Evolutionary conservation across 176 grass and related monocot genomes (phyloP).

Genomic region (Zea luxurians): DNA sequence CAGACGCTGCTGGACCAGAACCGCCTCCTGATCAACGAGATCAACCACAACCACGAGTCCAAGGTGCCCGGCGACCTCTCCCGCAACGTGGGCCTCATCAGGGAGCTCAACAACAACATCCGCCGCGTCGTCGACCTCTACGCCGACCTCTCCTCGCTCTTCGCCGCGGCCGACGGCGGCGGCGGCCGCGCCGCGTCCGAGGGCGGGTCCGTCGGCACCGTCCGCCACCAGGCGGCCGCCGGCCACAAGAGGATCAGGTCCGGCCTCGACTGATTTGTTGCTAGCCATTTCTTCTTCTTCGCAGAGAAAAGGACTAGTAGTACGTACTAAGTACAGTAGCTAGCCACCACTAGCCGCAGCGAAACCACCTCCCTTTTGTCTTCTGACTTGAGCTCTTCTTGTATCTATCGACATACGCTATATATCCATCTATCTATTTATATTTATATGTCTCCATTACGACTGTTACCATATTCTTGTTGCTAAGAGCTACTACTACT

Average conservation of each 20-base stretch:
- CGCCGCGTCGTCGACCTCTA: slow-evolving; percentile 81
- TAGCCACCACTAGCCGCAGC: background rate
- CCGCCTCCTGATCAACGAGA: slow-evolving; percentile 70
- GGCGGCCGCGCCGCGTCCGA: slow-evolving; percentile 43
- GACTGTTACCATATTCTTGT: slow-evolving; percentile 14
- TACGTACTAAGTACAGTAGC: background rate
- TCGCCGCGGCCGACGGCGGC: slow-evolving; percentile 53
- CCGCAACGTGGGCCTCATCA: slow-evolving; percentile 73
- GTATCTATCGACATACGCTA: slow-evolving; percentile 12
- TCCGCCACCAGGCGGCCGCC: slow-evolving; percentile 39
- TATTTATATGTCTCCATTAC: background rate
- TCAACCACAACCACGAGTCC: slow-evolving; percentile 90
- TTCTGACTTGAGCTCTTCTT: slow-evolving; percentile 28
- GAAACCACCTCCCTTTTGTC: background rate
- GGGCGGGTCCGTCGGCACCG: slow-evolving; percentile 48
- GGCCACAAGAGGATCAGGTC: slow-evolving; percentile 69
- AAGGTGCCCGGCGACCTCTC: slow-evolving; percentile 68
- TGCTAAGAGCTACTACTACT: slow-evolving; percentile 3
- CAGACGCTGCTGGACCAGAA: slow-evolving; percentile 79
- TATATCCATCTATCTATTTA: background rate
- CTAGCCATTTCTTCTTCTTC: background rate
- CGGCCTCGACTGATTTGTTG: slow-evolving; percentile 29
- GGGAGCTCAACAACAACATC: slow-evolving; percentile 93
- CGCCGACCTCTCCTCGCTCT: slow-evolving; percentile 68
- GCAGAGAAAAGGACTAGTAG: background rate